Evolutionary conservation across 768 basidiomycete species (phyloP), one percentile per base, ranked within the genome.

Genomic region (Sporobolomyces phaffii): DNA sequence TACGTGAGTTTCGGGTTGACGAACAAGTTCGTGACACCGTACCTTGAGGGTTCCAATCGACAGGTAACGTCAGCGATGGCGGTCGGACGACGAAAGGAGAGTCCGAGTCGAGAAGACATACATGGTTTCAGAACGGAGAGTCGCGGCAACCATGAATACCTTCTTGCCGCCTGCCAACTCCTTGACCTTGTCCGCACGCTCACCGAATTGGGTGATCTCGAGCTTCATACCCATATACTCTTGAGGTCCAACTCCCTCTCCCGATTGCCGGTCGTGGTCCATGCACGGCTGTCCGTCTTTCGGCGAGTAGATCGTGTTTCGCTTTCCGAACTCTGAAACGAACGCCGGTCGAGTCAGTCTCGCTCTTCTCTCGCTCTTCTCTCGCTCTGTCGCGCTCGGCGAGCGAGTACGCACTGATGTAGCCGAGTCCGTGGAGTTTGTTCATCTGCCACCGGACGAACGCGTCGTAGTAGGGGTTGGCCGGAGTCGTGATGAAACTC

Each of bases 241-340:
- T 75, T 93, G 91, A 6, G 96, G 96, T 9, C 90, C 91, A 61
- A 91, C 81, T 51, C 87, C 94, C 79, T 99, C 96, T 45, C 96
- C 96, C 65, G 91, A 90, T 57, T 86, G 84, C 63, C 96, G 88
- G 78, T 99, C 96, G 80, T 99, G 96, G 78, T 99, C 96, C 96
- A 99, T 98, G 76, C 96, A 99, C 0, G 96, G 94, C 76, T 98
- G 96, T 3, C 92, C 93, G 73, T 99, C 96, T 78, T 97, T 97
- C 3, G 92, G 91, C 70, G 90, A 93, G 83, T 96, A 99, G 76
- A 99, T 90, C 18, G 96, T 99, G 78, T 97, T 94, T 48, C 96
- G 87, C 79, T 96, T 89, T 53, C 96, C 96, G 76, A 97, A 99
- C 79, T 94, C 66, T 68, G 61, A 14, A 29, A 24, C 38, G 24